Base-by-base conservation (phyloP, 371 early-diverging fungal species). In the Blakeslea trispora region DNA sequence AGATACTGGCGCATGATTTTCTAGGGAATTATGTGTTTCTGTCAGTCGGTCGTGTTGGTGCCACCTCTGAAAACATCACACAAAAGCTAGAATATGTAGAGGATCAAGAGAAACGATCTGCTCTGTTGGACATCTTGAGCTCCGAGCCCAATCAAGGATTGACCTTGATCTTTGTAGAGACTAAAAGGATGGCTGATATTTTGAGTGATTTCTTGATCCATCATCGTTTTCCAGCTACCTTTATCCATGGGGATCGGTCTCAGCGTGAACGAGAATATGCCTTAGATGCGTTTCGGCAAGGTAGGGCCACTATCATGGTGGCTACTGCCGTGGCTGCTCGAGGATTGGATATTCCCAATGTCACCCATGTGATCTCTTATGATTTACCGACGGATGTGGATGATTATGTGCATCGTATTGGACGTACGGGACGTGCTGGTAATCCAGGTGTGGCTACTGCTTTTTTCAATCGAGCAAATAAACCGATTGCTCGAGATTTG, bases 241-340 rank as follows among this genome's bases (percentile, higher is more conserved):
- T 93, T 19, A 98, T 98, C 67, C 97, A 98, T 74, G 98, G 98
- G 51, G 97, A 96, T 72, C 87, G 96, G 40, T 86, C 91, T 17
- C 97, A 98, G 72, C 76, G 88, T 19, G 96, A 96, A 73, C 96
- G 99, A 61, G 98, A 98, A 72, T 80, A 81, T 22, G 96, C 95
- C 4, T 75, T 98, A 15, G 84, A 83, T 48, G 79, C 79, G 50
- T 99, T 99, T 87, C 86, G 91, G 55, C 74, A 83, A 28, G 96
- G 91, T 21, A 81, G 86, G 34, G 85, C 91, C 10, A 94, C 96
- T 9, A 86, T 98, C 51, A 82, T 99, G 81, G 97, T 99, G 6
- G 99, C 98, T 15, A 99, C 99, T 8, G 99, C 99, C 44, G 97
- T 99, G 4, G 99, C 98, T 53, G 95, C 99, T 31, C 91, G 99